These are phyloP conservation scores for Posidonia australis DNA, from an alignment of 106 monocot genomes.

Conservation along the genomic window DNA sequence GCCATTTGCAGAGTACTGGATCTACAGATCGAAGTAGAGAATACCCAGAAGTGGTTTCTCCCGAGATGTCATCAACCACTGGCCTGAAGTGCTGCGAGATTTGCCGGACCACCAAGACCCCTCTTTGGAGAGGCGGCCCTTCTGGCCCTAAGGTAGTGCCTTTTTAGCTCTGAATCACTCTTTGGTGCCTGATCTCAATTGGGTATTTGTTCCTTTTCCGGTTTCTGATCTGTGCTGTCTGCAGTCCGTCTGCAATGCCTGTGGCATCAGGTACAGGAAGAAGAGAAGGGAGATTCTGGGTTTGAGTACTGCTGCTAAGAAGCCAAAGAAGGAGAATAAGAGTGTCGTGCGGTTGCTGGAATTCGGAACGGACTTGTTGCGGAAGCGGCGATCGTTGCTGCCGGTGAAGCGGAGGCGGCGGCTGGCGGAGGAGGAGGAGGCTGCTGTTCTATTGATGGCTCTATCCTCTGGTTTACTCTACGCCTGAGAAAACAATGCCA, in stretches of 20 bases:
- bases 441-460: constrained; percentile 20
- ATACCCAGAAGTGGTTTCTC: not conserved
- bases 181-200: not conserved
- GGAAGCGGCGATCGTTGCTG: constrained; percentile 13
- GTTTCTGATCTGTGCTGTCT: not conserved
- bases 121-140: constrained; percentile 28
- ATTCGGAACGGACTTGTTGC: constrained; percentile 6
- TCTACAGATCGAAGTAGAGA: not conserved
- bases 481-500: not conserved
- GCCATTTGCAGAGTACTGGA: not conserved
- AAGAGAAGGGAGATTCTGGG: constrained; percentile 22
- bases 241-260: constrained; percentile 27
- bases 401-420: constrained; percentile 8
- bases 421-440: constrained; percentile 20
- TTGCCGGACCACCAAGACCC: constrained; percentile 21
- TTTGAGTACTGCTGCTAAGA: not conserved
- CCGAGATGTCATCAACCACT: not conserved
- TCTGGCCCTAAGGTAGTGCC: constrained; percentile 20
- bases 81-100: constrained; percentile 11
- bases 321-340: constrained; percentile 7
- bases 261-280: constrained; percentile 25
- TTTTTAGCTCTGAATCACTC: not conserved
- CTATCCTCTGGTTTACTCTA: constrained; percentile 20
- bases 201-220: not conserved
- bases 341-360: constrained; percentile 12